Conservation (phyloP, 805 yeast species). For the Starmera pachycereana region DNA sequence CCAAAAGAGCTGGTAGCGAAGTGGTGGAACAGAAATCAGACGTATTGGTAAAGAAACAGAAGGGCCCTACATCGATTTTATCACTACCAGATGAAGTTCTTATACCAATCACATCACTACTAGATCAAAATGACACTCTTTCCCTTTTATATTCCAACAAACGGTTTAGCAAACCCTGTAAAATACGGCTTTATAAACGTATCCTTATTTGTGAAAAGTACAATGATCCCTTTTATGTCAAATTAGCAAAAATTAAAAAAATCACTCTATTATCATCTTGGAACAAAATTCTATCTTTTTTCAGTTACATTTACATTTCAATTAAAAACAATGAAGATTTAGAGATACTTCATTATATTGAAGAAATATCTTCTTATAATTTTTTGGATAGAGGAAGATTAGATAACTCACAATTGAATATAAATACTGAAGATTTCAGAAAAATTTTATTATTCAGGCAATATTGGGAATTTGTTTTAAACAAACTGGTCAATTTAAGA, state of each 20-base stretch:
- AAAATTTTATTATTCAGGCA: conserved; percentile 11
- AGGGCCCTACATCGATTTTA: background rate
- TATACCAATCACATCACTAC: conserved; percentile 3
- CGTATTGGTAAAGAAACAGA: background rate
- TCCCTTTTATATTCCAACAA: conserved; percentile 6
- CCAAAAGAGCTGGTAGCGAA: no score
- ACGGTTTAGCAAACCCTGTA: conserved; percentile 7
- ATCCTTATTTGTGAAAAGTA: conserved; percentile 16
- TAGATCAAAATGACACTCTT: conserved; percentile 12
- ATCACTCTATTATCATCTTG: conserved; percentile 12
- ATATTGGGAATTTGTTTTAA: conserved; percentile 12
- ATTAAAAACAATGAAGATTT: conserved; percentile 1
- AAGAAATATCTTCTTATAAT: conserved; percentile 11
- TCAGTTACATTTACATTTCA: conserved; percentile 6
- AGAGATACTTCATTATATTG: conserved; percentile 7
- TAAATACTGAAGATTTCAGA: conserved; percentile 6
- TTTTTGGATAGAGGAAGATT: conserved; percentile 13
- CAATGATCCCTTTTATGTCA: conserved; percentile 12
- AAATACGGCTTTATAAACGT: conserved; percentile 11
- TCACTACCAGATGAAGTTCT: conserved; percentile 12
- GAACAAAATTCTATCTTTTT: conserved; percentile 10
- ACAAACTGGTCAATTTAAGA: conserved; percentile 7
- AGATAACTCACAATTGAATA: conserved; percentile 7
- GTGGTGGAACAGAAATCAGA: no score
- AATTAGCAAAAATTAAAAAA: conserved; percentile 3